Base-by-base conservation (phyloP, 331 rosid genomes). In the Malus hybrid region DNA sequence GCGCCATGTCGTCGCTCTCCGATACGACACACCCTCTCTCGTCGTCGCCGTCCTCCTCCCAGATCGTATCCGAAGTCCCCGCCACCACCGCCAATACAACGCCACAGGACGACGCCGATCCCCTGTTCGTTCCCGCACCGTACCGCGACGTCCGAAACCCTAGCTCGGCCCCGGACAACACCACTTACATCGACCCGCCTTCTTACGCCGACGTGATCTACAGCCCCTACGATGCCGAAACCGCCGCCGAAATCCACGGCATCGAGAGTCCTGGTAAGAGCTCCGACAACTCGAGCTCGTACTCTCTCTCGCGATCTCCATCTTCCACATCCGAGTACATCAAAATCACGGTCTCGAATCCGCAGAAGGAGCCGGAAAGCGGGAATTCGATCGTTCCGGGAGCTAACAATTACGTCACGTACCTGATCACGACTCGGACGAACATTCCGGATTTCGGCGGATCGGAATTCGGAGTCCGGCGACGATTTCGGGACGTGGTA, bases 331-430 rank as follows among this genome's bases (percentile, higher is more conserved):
- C 88, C 44, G 99, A 90, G 29, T 86, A 87, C 75, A 29, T 95
- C 5, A 89, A 68, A 55, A 88, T 95, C 60, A 85, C 99, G 74
- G 97, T 95, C 6, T 89, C 97, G 60, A 88, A 90, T 79, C 99
- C 99, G 1, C 88, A 81, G 73, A 95, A 92, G 80, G 97, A 92
- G 87, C 96, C 85, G 53, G 97, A 92, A 28, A 74, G 72, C 15
- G 68, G 97, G 60, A 95, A 88, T 73, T 95, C 99, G 24, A 72
- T 95, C 7, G 96, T 95, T 60, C 97, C 97, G 0, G 97, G 97
- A 1, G 85, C 86, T 4, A 89, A 73, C 34, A 85, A 83, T 9
- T 92, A 88, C 48, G 88, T 90, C 6, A 90, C 99, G 26, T 95
- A 95, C 73, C 77, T 95, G 85, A 83, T 95, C 74, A 85, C 93